Evolutionary conservation across 2,329 filamentous ascomycete genomes (phyloP), one percentile per base, ranked within the genome.

Genomic region (Colletotrichum plurivorum): DNA sequence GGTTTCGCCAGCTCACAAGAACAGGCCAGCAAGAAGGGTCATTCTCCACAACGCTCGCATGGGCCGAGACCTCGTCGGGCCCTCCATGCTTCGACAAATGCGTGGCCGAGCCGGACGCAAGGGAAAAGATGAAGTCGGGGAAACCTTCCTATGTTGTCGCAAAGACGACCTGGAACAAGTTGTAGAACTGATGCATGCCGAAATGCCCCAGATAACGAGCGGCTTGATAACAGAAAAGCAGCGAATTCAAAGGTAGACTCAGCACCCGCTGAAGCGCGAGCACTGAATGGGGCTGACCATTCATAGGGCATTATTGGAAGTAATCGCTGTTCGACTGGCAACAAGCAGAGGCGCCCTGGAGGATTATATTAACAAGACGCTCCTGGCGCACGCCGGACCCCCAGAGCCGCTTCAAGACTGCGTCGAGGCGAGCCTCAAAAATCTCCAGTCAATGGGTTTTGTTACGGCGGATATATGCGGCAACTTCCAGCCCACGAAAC

Each of bases 71-170:
- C 82, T 94, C 55, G 88, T 94, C n/a, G 92, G 92, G 0, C 92
- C 93, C 13, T 90, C 92, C 4, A 93, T 95, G 90, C 83, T 95
- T 78, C 88, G 92, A 56, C 93, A 95, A 79, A 95, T 94, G 93
- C 88, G 92, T 75, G 93, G 93, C 3, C 87, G 93, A 69, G 93
- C 93, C 20, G 93, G 93, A 7, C 87, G 93, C 62, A 94, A 94
- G 78, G 93, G 93, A 56, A 94, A 94, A 75, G 92, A 93, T 63
- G 91, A 93, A 58, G 82, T 93, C 54, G 93, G 93, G 2, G 93
- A 94, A 80, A 94, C 92, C 1, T 94, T 92, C 76, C 82, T 94
- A 1, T 94, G 92, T 76, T 94, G 92, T 75, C 87, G 89, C 36
- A 87, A 89, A 73, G 79, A 83, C 10, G 93, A 94, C 73, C 78